Conservation (phyloP, 257 asterid genomes). For the Hygrophila difformis region DNA sequence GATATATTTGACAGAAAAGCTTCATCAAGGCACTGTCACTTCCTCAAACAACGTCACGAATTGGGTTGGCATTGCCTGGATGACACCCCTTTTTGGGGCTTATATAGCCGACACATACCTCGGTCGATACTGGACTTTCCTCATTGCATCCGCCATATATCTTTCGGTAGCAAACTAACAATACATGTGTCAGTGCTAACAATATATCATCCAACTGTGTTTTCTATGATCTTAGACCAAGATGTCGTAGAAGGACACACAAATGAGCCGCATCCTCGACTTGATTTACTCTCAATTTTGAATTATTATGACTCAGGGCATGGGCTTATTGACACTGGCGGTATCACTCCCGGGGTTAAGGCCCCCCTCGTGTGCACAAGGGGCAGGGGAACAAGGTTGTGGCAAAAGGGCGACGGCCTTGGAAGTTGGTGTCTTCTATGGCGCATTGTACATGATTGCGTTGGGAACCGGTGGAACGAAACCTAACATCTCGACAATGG, state of each 20-base stretch:
- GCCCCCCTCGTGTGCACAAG: slow-evolving; percentile 45
- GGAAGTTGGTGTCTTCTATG: slow-evolving; percentile 38
- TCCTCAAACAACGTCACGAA: slow-evolving; percentile 74
- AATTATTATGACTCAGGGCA: slow-evolving; percentile 39
- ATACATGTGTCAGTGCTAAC: too few species aligned
- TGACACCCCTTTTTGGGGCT: slow-evolving; percentile 74
- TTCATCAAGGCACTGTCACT: slow-evolving; percentile 68
- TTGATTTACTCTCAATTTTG: not conserved
- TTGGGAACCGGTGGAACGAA: slow-evolving; percentile 75
- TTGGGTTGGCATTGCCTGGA: slow-evolving; percentile 76
- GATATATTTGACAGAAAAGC: slow-evolving; percentile 40
- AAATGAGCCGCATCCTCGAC: too few species aligned
- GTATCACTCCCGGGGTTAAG: slow-evolving; percentile 36
- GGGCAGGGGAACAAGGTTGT: slow-evolving; percentile 26
- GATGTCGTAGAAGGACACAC: too few species aligned
- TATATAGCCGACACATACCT: slow-evolving; percentile 64
- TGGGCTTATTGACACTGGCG: slow-evolving; percentile 44
- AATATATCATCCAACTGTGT: too few species aligned
- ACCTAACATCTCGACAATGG: slow-evolving; percentile 77
- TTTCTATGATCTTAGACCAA: too few species aligned
- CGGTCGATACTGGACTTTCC: slow-evolving; percentile 73
- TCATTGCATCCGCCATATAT: slow-evolving; percentile 46
- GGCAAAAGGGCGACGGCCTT: slow-evolving; percentile 29
- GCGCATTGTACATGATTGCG: slow-evolving; percentile 52
- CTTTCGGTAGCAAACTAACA: slow-evolving; percentile 25